A percentile compares a stretch with the other conserved stretches of the same genome.
These are phyloP conservation scores for Coemansia sp. DNA, from an alignment of 192 early-diverging fungal genomes.

Conservation along the genomic window DNA sequence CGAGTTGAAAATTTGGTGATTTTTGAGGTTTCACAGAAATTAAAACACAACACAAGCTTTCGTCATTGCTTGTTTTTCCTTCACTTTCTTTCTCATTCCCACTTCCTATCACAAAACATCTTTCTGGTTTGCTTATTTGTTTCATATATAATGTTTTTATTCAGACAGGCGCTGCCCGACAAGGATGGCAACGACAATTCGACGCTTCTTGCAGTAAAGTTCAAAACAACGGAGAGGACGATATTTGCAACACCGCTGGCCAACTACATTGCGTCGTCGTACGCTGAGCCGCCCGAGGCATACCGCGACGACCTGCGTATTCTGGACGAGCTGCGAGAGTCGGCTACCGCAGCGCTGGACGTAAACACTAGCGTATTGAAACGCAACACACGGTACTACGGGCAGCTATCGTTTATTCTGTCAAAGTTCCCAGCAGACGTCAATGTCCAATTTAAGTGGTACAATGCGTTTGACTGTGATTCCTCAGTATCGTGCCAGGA, in stretches of 20 bases:
- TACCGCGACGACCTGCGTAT: conserved; percentile 86
- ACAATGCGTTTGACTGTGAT: conserved; percentile 53
- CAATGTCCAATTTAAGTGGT: conserved; percentile 45
- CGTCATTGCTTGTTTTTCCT: no score
- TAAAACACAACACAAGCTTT: no score
- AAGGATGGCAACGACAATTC: conserved; percentile 37
- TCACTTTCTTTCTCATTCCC: no score
- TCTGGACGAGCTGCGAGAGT: conserved; percentile 75
- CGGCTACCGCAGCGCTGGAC: conserved; percentile 62
- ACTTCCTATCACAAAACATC: no score
- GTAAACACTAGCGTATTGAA: conserved; percentile 61
- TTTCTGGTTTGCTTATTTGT: no score
- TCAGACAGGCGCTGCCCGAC: conserved; percentile 26
- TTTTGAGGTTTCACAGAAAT: no score
- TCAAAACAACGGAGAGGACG: conserved; percentile 49
- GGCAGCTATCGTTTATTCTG: conserved; percentile 77
- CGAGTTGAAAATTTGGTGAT: no score
- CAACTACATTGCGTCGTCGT: conserved; percentile 75
- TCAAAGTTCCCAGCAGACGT: conserved; percentile 89
- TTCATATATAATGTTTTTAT: conserved; percentile 32
- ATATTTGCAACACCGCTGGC: conserved; percentile 38
- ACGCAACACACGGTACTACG: conserved; percentile 77
- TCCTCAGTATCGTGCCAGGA: conserved; percentile 64
- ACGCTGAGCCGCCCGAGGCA: conserved; percentile 81
- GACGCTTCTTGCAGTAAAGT: conserved; percentile 29